Conservation (phyloP, 2,329 filamentous ascomycete species). For the Stachybotrys chartarum region DNA sequence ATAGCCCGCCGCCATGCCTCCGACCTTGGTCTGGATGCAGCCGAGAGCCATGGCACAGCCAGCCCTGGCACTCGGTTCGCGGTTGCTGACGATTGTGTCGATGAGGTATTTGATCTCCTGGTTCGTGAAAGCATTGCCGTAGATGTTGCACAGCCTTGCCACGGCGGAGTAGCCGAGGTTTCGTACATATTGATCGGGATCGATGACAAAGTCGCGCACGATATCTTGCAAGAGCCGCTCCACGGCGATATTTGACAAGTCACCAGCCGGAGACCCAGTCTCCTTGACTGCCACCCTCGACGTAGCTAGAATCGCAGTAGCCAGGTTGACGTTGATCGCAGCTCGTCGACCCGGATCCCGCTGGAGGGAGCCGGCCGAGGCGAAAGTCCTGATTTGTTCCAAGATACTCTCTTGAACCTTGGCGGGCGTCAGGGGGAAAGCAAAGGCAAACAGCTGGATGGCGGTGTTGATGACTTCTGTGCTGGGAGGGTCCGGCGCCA, state of each 20-base stretch:
- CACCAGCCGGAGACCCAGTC: conserved; percentile 63
- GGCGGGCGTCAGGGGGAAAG: conserved; percentile 78
- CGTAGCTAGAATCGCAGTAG: conserved; percentile 70
- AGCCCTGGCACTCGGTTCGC: conserved; percentile 86
- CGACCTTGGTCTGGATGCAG: conserved; percentile 89
- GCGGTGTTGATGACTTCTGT: conserved; percentile 94
- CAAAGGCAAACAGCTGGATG: conserved; percentile 86
- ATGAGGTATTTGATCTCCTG: conserved; percentile 85
- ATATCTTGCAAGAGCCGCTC: conserved; percentile 80
- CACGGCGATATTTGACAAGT: conserved; percentile 66
- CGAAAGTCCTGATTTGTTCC: conserved; percentile 85
- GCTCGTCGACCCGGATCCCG: conserved; percentile 83
- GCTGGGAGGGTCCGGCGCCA: conserved; percentile 66
- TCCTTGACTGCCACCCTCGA: conserved; percentile 82
- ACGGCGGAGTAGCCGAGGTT: conserved; percentile 79
- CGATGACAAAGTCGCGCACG: conserved; percentile 63
- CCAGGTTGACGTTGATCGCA: conserved; percentile 86
- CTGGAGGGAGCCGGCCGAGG: conserved; percentile 72
- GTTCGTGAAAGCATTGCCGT: conserved; percentile 84
- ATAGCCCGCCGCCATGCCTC: conserved; percentile 93
- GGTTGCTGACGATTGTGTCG: conserved; percentile 88
- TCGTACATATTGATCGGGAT: conserved; percentile 80
- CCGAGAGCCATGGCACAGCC: conserved; percentile 92
- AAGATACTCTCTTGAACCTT: conserved; percentile 95
- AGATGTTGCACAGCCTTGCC: conserved; percentile 74